Conservation (phyloP, 331 rosid species). For the Ulmus americana region DNA sequence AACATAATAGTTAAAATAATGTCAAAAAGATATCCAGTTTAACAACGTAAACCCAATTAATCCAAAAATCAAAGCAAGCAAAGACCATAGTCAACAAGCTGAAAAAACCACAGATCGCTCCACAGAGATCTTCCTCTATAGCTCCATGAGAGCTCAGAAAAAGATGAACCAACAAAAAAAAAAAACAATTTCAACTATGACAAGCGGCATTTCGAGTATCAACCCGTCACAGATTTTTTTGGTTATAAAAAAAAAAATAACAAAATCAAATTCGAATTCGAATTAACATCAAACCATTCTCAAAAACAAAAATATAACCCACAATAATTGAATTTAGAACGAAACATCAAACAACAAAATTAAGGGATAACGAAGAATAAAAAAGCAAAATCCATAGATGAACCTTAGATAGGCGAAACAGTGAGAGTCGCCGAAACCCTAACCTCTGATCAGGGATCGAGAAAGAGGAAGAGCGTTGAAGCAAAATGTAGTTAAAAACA, state of each 20-base stretch:
- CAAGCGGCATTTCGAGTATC: background rate
- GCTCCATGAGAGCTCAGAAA: background rate
- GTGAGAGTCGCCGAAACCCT: slow-evolving; percentile 2
- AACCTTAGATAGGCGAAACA: background rate
- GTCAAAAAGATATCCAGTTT: background rate
- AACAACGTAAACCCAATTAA: background rate
- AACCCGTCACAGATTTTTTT: background rate
- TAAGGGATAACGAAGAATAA: background rate
- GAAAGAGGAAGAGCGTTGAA: background rate
- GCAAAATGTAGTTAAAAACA: background rate
- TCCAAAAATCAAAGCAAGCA: background rate
- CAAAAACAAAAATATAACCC: too few species aligned
- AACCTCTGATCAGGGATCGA: background rate
- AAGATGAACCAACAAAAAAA: background rate
- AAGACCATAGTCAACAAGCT: slow-evolving; percentile 10
- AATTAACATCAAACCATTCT: too few species aligned
- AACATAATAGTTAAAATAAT: background rate
- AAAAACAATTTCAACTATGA: background rate
- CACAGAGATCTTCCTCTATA: background rate
- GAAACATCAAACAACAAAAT: background rate
- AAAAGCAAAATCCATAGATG: background rate
- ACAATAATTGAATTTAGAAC: background rate
- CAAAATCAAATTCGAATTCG: background rate
- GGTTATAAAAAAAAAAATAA: background rate
- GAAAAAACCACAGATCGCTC: slow-evolving; percentile 8